Base-by-base conservation (phyloP, 495 filamentous ascomycete species). In the Pyronema omphalodes region DNA sequence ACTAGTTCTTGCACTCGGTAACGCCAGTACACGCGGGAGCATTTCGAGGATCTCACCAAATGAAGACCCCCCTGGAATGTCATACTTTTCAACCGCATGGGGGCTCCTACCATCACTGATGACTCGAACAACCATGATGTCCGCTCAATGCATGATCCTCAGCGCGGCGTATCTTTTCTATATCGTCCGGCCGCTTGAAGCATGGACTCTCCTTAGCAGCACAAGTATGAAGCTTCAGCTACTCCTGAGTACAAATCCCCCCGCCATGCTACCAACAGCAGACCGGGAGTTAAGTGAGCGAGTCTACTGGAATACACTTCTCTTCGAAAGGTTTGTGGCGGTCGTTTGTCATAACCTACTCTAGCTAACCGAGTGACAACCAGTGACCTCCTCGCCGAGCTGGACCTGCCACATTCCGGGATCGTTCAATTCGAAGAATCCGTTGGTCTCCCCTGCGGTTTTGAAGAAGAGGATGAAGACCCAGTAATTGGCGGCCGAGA, bases 161-260 rank as follows among this genome's bases (percentile, higher is more conserved):
- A 80, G 83, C 0, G 77, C 84, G 1, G 84, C 84, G 11, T 88
- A 89, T 58, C 68, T 89, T 7, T 85, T 88, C 67, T 88, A 88
- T 57, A 70, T 88, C 7, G 84, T 88, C 17, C 74, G 84, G 12
- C 84, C 84, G 1, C 66, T 89, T 7, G 84, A 88, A 62, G 84
- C 84, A 0, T 89, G 84, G 84, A 85, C 83, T 41, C 61, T 88
- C 55, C 71, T 89, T 3, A 82, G 79, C 64, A 84, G 76, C 56
- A 83, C 82, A 8, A 86, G 81, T 69, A 82, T 82, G 62, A 89
- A 88, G 59, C 68, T 88, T 23, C 84, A 89, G 67, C 69, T 88
- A 14, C 71, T 89, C 29, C 72, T 88, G 39, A 82, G 79, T 65
- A 77, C 78, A 8, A 60, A 58, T 17, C 61, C 61, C 8, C 77